A percentile compares a stretch with the other conserved stretches of the same genome.
These are phyloP conservation scores for Gamarada debralockiae DNA, from an alignment of 495 filamentous ascomycete species.

Conservation along the genomic window DNA sequence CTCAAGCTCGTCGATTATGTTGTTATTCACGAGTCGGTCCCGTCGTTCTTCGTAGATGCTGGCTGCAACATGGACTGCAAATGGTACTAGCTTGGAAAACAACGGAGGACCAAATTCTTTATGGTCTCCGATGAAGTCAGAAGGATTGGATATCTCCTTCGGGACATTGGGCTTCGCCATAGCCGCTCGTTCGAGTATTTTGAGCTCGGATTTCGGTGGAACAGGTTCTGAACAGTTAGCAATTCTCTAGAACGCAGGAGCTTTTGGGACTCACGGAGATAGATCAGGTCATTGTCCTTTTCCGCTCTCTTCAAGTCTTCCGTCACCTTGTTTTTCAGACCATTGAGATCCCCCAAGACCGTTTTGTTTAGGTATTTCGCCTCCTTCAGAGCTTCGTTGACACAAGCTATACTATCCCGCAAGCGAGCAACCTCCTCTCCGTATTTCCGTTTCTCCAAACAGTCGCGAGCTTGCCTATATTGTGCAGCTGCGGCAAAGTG, in stretches of 20 bases:
- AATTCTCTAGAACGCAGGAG: background rate
- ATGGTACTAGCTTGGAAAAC: slow-evolving; percentile 90
- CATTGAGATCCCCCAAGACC: slow-evolving; percentile 79
- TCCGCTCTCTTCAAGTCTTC: slow-evolving; percentile 91
- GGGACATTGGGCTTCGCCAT: slow-evolving; percentile 84
- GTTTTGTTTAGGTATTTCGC: slow-evolving; percentile 78
- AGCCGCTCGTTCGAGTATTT: slow-evolving; percentile 75
- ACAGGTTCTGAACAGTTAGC: slow-evolving; percentile 53
- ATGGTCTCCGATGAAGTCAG: slow-evolving; percentile 73
- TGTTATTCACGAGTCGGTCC: slow-evolving; percentile 81
- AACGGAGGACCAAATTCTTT: slow-evolving; percentile 77
- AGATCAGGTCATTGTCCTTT: slow-evolving; percentile 95
- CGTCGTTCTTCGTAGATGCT: slow-evolving; percentile 92
- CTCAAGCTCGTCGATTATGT: slow-evolving; percentile 81
- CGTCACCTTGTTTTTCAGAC: slow-evolving; percentile 72
- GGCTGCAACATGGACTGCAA: slow-evolving; percentile 90
- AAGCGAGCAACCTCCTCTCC: slow-evolving; percentile 93
- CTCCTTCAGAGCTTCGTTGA: slow-evolving; percentile 85
- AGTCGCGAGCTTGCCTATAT: slow-evolving; percentile 89
- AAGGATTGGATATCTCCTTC: slow-evolving; percentile 76
- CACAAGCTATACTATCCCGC: slow-evolving; percentile 74
- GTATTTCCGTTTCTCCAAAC: slow-evolving; percentile 89
- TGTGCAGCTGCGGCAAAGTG: slow-evolving; percentile 97
- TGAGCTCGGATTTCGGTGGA: slow-evolving; percentile 84
- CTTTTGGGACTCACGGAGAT: slow-evolving; percentile 52